phyloP scores from a whole-genome alignment of 768 basidiomycete species.

The Hygrophoropsis aurantiaca region DNA sequence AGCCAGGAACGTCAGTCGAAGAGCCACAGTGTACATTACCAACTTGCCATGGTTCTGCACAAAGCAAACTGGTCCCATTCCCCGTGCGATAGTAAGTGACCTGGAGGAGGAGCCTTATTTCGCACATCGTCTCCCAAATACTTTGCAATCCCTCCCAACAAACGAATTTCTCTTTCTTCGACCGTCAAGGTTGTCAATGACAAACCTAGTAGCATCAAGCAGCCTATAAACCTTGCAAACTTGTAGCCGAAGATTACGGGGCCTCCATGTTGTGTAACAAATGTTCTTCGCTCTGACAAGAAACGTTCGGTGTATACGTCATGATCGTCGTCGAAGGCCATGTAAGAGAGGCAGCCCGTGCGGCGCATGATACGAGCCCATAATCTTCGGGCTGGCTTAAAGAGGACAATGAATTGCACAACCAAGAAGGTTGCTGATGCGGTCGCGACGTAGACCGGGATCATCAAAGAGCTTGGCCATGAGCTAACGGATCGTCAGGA shows the following conservation, averaged over 20 bases:
- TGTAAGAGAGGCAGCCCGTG: no score
- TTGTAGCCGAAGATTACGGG: constrained; percentile 20
- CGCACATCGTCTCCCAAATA: neutral
- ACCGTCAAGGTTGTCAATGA: constrained; percentile 9
- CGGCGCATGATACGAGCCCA: no score
- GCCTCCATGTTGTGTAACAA: constrained; percentile 19
- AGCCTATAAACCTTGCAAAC: constrained; percentile 18
- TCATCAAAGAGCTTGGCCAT: constrained; percentile 9
- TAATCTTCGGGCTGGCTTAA: constrained; percentile 2
- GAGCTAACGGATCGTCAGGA: neutral
- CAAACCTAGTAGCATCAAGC: constrained; percentile 19
- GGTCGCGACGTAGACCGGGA: constrained; percentile 11
- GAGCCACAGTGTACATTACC: neutral
- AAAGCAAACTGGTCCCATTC: constrained; percentile 11
- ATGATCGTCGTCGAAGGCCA: no score
- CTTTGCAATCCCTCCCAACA: neutral
- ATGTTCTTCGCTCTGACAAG: constrained; percentile 26
- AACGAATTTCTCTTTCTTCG: constrained; percentile 2
- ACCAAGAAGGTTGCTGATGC: constrained; percentile 7
- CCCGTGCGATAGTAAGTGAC: constrained; percentile 1
- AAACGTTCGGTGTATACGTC: constrained; percentile 11
- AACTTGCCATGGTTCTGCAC: constrained; percentile 12
- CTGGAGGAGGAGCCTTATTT: neutral
- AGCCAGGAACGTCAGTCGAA: neutral
- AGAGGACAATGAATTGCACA: constrained; percentile 3